Evolutionary conservation across 352 stramenopile genomes (phyloP).

Genomic region (Globisporangium camurandrum): DNA sequence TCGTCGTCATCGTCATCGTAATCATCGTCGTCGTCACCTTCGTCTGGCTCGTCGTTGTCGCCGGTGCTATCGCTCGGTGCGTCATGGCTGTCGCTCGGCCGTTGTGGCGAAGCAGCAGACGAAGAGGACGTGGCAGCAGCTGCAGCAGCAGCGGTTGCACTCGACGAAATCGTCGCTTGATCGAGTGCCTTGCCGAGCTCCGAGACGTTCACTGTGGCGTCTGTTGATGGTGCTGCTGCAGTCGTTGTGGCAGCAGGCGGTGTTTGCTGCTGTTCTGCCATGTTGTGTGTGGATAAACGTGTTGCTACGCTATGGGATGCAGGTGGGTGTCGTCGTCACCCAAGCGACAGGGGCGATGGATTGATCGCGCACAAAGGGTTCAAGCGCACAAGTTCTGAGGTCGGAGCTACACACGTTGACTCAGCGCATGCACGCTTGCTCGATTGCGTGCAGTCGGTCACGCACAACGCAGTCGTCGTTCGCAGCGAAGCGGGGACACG

Average conservation of each 20-base stretch:
- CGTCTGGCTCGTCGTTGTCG: conserved; percentile 6
- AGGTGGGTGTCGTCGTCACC: not conserved
- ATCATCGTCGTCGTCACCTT: conserved; percentile 8
- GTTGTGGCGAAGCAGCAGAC: conserved; percentile 1
- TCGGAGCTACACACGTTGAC: not conserved
- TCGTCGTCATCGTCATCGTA: conserved; percentile 6
- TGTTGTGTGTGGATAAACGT: not conserved
- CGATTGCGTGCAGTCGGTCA: too few relatives aligned
- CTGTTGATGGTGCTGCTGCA: conserved; percentile 5
- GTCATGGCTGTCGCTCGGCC: conserved; percentile 1
- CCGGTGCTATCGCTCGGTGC: conserved; percentile 8
- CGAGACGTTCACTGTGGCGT: conserved; percentile 34
- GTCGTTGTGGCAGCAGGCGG: not conserved
- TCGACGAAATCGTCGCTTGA: conserved; percentile 61
- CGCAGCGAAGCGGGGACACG: too few relatives aligned
- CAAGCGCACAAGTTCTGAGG: not conserved
- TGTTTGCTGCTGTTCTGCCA: not conserved
- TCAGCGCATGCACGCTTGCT: not conserved
- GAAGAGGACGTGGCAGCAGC: too few relatives aligned
- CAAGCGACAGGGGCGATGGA: too few relatives aligned
- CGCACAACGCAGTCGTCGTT: not conserved
- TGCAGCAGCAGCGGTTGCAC: not conserved
- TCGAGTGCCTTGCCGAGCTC: conserved; percentile 68
- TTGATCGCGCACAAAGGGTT: too few relatives aligned
- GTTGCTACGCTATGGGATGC: not conserved